phyloP scores from a whole-genome alignment of 257 asterid genomes.

The Agastache rugosa region DNA sequence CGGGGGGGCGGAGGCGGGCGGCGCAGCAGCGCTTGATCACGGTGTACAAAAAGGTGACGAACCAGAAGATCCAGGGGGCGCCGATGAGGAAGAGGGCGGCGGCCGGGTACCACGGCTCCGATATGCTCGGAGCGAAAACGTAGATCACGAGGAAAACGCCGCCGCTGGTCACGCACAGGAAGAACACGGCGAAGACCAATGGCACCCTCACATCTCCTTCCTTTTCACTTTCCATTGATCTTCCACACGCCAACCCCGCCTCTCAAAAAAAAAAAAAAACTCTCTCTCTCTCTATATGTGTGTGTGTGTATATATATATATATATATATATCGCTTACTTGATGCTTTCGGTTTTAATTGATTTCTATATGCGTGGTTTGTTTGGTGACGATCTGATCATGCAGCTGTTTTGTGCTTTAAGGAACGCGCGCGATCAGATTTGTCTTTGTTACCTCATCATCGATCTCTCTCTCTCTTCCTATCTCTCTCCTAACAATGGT shows the following conservation, averaged over 20 bases:
- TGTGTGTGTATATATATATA: no score
- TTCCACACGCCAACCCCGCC: background rate
- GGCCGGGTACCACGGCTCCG: constrained; percentile 68
- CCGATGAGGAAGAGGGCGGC: constrained; percentile 68
- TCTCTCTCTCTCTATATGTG: constrained; percentile 8
- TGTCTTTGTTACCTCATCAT: constrained; percentile 17
- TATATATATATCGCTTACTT: no score
- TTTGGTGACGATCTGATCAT: constrained; percentile 23
- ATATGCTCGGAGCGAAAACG: constrained; percentile 51
- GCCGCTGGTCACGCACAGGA: constrained; percentile 62
- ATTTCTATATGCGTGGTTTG: background rate
- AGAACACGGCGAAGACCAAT: constrained; percentile 54
- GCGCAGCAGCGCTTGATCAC: constrained; percentile 51
- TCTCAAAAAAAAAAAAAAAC: no score
- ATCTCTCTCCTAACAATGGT: constrained; percentile 16
- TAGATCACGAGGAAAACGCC: constrained; percentile 64
- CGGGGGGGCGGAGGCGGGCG: background rate
- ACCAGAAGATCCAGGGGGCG: constrained; percentile 80
- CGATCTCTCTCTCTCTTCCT: background rate
- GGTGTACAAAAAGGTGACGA: constrained; percentile 58
- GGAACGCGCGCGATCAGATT: constrained; percentile 8
- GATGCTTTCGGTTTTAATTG: background rate
- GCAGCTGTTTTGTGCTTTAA: constrained; percentile 6
- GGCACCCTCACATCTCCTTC: constrained; percentile 68
- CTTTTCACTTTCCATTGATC: constrained; percentile 59